Evolutionary conservation across 805 yeast genomes (phyloP).

Genomic region (Kuraishia borneana): DNA sequence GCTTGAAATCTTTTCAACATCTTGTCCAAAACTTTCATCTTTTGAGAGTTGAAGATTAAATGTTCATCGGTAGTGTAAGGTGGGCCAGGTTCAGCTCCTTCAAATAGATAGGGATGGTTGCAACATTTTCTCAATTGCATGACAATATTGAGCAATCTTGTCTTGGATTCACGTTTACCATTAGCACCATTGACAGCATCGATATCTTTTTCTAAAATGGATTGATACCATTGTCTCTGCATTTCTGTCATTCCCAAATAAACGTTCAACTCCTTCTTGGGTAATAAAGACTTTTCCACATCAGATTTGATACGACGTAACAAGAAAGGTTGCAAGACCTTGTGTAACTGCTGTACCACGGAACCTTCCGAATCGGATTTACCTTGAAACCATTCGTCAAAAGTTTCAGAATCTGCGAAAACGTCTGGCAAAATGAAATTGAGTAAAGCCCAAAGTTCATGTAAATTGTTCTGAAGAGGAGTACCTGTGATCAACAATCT

Average conservation of each 20-base stretch:
- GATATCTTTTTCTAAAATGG: conserved; percentile 65
- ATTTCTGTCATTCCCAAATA: conserved; percentile 69
- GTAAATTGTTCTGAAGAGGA: conserved; percentile 69
- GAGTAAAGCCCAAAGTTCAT: conserved; percentile 72
- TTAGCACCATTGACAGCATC: conserved; percentile 81
- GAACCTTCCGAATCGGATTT: conserved; percentile 29
- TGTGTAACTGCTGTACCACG: conserved; percentile 59
- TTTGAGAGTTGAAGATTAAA: conserved; percentile 60
- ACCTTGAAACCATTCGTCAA: conserved; percentile 63
- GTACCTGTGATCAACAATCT: conserved; percentile 73
- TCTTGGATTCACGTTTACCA: conserved; percentile 66
- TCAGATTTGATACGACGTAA: conserved; percentile 69
- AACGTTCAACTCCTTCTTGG: conserved; percentile 64
- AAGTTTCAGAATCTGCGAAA: conserved; percentile 59
- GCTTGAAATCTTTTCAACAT: conserved; percentile 54
- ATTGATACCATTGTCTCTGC: conserved; percentile 73
- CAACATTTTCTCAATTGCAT: conserved; percentile 83
- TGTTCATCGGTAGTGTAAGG: conserved; percentile 83
- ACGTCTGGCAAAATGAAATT: conserved; percentile 73
- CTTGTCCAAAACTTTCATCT: conserved; percentile 61
- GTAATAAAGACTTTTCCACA: conserved; percentile 69
- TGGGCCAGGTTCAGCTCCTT: conserved; percentile 96
- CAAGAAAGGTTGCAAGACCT: conserved; percentile 65
- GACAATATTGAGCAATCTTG: conserved; percentile 66
- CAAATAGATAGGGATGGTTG: conserved; percentile 92